Percentiles rank a stretch among this genome's conserved stretches.
Evolutionary conservation across 2,329 filamentous ascomycete species (phyloP).

Genomic region (Neophaeococcomyces mojaviensis): DNA sequence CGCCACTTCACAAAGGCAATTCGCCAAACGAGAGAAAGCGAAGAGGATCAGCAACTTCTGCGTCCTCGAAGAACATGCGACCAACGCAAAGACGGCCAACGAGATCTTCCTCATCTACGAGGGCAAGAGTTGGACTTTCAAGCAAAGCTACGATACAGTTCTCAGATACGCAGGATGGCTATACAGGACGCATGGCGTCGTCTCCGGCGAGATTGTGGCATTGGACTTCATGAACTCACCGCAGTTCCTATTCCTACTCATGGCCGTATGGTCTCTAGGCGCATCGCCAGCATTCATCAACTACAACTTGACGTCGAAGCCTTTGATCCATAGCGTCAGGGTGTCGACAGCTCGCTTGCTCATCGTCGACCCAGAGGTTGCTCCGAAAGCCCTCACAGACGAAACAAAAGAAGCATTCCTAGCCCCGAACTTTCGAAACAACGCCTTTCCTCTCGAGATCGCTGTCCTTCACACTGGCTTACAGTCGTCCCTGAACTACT

Average conservation of each 20-base stretch:
- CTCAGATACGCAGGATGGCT: constrained; percentile 72
- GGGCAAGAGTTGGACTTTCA: constrained; percentile 63
- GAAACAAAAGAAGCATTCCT: constrained; percentile 36
- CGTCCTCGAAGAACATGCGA: constrained; percentile 59
- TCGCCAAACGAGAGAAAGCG: constrained; percentile 41
- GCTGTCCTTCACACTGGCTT: constrained; percentile 54
- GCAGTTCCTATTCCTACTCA: constrained; percentile 65
- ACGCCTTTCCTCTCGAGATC: constrained; percentile 43
- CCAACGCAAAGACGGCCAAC: constrained; percentile 43
- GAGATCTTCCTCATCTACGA: constrained; percentile 60
- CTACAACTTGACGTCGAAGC: constrained; percentile 64
- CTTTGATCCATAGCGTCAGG: constrained; percentile 66
- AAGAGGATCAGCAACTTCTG: constrained; percentile 70
- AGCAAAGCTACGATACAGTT: constrained; percentile 62
- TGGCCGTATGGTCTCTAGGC: constrained; percentile 76
- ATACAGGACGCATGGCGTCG: constrained; percentile 54
- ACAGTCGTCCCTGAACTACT: constrained; percentile 36
- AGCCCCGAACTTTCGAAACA: constrained; percentile 34
- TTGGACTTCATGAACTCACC: constrained; percentile 76
- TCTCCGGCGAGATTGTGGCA: constrained; percentile 68
- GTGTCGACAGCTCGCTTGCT: constrained; percentile 60
- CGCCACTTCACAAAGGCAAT: constrained; percentile 38
- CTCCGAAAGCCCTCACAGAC: constrained; percentile 38
- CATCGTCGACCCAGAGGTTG: constrained; percentile 62
- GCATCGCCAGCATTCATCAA: constrained; percentile 82